phyloP scores from a whole-genome alignment of 2,329 filamentous ascomycete genomes.

The Colletotrichum sp. region DNA sequence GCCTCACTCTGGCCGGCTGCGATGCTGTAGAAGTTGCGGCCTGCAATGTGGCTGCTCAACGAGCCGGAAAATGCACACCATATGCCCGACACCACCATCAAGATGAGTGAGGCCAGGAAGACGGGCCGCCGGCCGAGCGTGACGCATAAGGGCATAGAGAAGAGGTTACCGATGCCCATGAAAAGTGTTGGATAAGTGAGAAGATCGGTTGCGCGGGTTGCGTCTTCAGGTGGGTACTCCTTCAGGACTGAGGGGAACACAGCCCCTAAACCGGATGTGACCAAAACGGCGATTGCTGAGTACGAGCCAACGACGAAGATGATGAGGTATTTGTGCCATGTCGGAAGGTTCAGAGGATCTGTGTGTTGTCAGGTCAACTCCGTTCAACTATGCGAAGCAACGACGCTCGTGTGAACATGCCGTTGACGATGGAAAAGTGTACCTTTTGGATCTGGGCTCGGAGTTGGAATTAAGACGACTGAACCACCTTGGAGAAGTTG shows the following conservation, averaged over 20 bases:
- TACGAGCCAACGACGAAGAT: constrained; percentile 24
- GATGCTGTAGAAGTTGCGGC: constrained; percentile 32
- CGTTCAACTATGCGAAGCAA: not conserved
- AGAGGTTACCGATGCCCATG: constrained; percentile 31
- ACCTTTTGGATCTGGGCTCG: constrained; percentile 27
- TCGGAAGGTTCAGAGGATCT: constrained; percentile 30
- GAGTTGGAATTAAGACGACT: constrained; percentile 27
- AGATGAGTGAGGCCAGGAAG: constrained; percentile 29
- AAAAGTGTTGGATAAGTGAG: constrained; percentile 36
- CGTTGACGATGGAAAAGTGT: not conserved
- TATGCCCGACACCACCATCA: constrained; percentile 29
- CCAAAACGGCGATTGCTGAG: constrained; percentile 19
- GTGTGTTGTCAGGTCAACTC: not conserved
- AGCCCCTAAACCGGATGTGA: constrained; percentile 22
- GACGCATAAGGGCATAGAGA: constrained; percentile 36
- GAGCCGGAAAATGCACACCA: constrained; percentile 1
- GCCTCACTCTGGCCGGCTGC: constrained; percentile 37
- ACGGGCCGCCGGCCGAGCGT: constrained; percentile 35
- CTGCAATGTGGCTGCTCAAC: constrained; percentile 23
- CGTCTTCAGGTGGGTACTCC: constrained; percentile 14
- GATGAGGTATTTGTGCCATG: constrained; percentile 27
- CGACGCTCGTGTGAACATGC: not conserved
- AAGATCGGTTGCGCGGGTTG: constrained; percentile 24
- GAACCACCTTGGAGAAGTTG: not conserved
- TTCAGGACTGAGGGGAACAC: constrained; percentile 21